phyloP scores from a whole-genome alignment of 306 rosid species.

The Nissolia schottii region DNA sequence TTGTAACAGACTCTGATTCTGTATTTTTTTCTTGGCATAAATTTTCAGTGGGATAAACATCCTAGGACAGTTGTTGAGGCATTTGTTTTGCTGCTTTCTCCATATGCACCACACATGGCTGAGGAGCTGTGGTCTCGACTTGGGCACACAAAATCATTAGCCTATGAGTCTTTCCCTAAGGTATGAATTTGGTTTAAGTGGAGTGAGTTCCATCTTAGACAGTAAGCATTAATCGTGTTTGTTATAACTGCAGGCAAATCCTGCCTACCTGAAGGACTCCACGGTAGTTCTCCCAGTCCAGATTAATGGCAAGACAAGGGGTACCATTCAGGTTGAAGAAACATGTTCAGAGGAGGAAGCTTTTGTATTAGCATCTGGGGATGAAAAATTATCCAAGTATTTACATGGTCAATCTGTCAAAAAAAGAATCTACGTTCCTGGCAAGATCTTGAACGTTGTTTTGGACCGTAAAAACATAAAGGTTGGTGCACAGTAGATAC shows the following conservation, averaged over 20 bases:
- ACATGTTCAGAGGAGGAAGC: slow-evolving; percentile 86
- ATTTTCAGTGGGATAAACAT: slow-evolving; percentile 86
- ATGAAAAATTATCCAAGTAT: slow-evolving; percentile 77
- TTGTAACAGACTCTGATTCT: not conserved
- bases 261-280: slow-evolving; percentile 70
- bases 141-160: slow-evolving; percentile 75
- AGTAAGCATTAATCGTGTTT: not conserved
- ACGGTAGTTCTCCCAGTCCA: slow-evolving; percentile 78
- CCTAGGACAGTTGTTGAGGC: slow-evolving; percentile 71
- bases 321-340: slow-evolving; percentile 81
- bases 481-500: slow-evolving; percentile 38
- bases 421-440: slow-evolving; percentile 78
- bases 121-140: slow-evolving; percentile 95
- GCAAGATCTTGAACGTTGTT: slow-evolving; percentile 85
- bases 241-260: slow-evolving; percentile 58
- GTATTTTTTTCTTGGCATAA: not conserved
- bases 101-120: slow-evolving; percentile 93
- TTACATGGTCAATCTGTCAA: slow-evolving; percentile 56
- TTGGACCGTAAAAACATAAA: slow-evolving; percentile 63
- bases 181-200: slow-evolving; percentile 43
- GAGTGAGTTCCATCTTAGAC: not conserved
- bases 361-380: slow-evolving; percentile 55
- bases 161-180: slow-evolving; percentile 79
- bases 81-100: slow-evolving; percentile 83
- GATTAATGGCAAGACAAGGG: slow-evolving; percentile 95